Base-by-base conservation (phyloP, 257 asterid genomes). In the Cruciata laevipes region DNA sequence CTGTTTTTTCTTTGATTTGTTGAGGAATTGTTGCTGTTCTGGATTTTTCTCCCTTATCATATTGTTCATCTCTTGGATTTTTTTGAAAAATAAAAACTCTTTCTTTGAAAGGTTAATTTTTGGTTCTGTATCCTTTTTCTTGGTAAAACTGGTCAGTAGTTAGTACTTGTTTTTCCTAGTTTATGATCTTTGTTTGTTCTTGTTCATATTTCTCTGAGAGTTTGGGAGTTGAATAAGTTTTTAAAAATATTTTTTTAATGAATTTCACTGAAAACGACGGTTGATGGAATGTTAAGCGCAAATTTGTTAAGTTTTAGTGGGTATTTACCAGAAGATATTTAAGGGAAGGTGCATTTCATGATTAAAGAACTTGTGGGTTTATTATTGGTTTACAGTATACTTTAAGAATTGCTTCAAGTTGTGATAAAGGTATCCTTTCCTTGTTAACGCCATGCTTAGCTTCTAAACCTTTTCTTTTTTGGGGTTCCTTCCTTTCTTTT, bases 331-430 rank as follows among this genome's bases (percentile, higher is more conserved):
- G 57, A 58, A 23, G 21, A 52, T 42, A 53, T 20, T 17, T 18
- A 37, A 8, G 31, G 68, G 24, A 30, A 64, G 63, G 53, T 32
- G 66, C 67, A 68, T 67, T 55, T 71, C 71, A 63, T 44, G 67
- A 32, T 30, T 44, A 70, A 77, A 66, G 68, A 61, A 55, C 64
- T 53, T 61, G 76, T 79, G 72, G 63, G 62, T 58, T 66, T 73
- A 75, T 73, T 69, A 80, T 73, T 76, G 55, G 80, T 70, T 77
- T 81, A 61, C 60, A 69, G 55, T 66, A 71, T 61, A 75, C 86
- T 84, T 82, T 67, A 76, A 69, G 66, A 65, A 73, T 86, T 85
- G 90, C 95, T 88, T 84, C 66, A 47, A 49, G 70, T 21, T 68
- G 77, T 32, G 76, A 75, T 67, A 76, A 84, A 87, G 82, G 81